phyloP scores from a whole-genome alignment of 2,329 filamentous ascomycete species.

The Aspergillus brunneoviolaceus region DNA sequence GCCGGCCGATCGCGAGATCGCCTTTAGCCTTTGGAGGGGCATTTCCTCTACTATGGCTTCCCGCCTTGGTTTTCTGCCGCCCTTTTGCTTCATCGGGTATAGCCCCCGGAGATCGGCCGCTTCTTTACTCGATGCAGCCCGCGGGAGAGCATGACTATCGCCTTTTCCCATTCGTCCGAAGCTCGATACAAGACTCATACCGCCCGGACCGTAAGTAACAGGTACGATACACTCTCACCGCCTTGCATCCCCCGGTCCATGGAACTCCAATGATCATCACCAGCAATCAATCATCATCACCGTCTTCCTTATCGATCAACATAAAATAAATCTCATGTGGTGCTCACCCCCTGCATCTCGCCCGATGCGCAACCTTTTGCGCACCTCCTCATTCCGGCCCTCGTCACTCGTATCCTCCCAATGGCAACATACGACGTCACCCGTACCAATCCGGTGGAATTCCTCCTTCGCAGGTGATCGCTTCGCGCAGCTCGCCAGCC shows the following conservation, averaged over 20 bases:
- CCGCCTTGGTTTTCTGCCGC: neutral
- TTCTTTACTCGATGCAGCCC: neutral
- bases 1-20: neutral
- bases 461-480: constrained; percentile 30
- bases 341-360: constrained; percentile 1
- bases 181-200: neutral
- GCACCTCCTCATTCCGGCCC: constrained; percentile 18
- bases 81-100: constrained; percentile 8
- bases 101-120: constrained; percentile 23
- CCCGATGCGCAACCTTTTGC: constrained; percentile 29
- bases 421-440: neutral
- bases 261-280: neutral
- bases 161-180: no score
- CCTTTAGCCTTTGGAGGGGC: neutral
- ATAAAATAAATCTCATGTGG: neutral
- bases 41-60: neutral
- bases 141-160: neutral
- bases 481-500: constrained; percentile 37
- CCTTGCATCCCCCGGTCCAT: neutral
- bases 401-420: constrained; percentile 2
- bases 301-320: neutral
- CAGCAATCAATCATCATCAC: neutral
- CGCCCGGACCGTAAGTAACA: neutral
- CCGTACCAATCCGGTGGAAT: constrained; percentile 23
- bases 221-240: neutral